A percentile compares a stretch with the other conserved stretches of the same genome.
These are phyloP conservation scores for Ustanciosporium gigantosporum DNA, from an alignment of 1,284 basidiomycete species.

Conservation along the genomic window DNA sequence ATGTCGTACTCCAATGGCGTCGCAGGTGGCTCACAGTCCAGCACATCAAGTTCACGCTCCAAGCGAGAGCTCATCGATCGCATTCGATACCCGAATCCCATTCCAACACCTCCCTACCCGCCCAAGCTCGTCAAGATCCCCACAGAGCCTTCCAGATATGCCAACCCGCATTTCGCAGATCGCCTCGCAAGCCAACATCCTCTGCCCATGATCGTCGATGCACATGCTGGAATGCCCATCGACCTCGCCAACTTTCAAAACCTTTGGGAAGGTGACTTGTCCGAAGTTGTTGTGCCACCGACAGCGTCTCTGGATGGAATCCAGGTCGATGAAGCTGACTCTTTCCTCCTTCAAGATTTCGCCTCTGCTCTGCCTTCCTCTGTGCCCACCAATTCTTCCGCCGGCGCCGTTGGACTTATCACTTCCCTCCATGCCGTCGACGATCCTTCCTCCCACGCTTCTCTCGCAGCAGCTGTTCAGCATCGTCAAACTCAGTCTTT, in stretches of 20 bases:
- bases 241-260: conserved; percentile 54
- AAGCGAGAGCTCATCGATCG: conserved; percentile 58
- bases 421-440: conserved; percentile 24
- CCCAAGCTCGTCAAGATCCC: conserved; percentile 54
- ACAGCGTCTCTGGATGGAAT: conserved; percentile 15
- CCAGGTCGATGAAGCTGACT: conserved; percentile 50
- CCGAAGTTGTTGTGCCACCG: conserved; percentile 19
- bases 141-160: conserved; percentile 47
- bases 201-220: conserved; percentile 54
- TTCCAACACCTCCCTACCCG: conserved; percentile 59
- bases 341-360: conserved; percentile 53
- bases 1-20: conserved; percentile 32
- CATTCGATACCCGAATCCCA: conserved; percentile 58
- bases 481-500: conserved; percentile 35
- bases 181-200: conserved; percentile 51
- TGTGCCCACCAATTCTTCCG: conserved; percentile 10
- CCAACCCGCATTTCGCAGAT: conserved; percentile 50
- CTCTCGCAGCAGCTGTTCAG: conserved; percentile 31
- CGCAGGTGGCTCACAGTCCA: conserved; percentile 4
- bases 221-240: conserved; percentile 58
- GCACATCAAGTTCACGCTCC: conserved; percentile 20
- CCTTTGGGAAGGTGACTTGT: conserved; percentile 49
- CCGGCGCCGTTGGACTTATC: conserved; percentile 27
- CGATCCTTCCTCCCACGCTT: conserved; percentile 16
- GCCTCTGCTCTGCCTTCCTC: conserved; percentile 24